phyloP scores from a whole-genome alignment of 163 green algal genomes.

The Chlamydomonas reinhardtii region DNA sequence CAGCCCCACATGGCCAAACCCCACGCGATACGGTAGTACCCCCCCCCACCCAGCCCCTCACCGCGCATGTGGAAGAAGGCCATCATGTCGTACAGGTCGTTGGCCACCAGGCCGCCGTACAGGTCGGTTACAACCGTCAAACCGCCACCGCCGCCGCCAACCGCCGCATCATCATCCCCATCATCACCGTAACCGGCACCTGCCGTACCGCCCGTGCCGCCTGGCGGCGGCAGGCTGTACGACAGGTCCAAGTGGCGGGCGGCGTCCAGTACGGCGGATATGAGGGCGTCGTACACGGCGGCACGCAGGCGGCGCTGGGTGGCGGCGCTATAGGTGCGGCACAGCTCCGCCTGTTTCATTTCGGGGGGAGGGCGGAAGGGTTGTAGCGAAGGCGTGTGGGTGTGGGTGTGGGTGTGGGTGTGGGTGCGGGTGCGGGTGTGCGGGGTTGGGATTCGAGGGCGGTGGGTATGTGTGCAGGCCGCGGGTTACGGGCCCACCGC shows the following conservation, averaged over 20 bases:
- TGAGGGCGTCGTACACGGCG: conserved; percentile 39
- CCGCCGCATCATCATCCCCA: too few relatives aligned
- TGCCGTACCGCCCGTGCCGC: not conserved
- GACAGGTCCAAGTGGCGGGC: conserved; percentile 23
- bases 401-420: too few relatives aligned
- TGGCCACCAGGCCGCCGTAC: conserved; percentile 15
- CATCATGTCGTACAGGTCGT: conserved; percentile 30
- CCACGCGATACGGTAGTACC: too few relatives aligned
- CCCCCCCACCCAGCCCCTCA: too few relatives aligned
- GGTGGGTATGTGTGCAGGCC: too few relatives aligned
- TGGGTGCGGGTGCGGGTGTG: too few relatives aligned
- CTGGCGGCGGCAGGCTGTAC: conserved; percentile 1
- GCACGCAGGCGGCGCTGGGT: not conserved
- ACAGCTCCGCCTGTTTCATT: not conserved
- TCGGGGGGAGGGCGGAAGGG: too few relatives aligned
- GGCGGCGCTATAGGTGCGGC: not conserved
- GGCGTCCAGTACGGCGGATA: conserved; percentile 23
- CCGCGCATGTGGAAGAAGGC: conserved; percentile 37
- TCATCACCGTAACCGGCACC: not conserved
- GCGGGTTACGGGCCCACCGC: too few relatives aligned
- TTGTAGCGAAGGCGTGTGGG: too few relatives aligned
- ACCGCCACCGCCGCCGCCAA: not conserved
- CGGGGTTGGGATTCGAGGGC: too few relatives aligned
- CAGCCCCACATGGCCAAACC: too few relatives aligned
- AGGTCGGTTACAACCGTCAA: not conserved